Conservation (phyloP, 164 flowering plant species). For the Berberis vulgaris region DNA sequence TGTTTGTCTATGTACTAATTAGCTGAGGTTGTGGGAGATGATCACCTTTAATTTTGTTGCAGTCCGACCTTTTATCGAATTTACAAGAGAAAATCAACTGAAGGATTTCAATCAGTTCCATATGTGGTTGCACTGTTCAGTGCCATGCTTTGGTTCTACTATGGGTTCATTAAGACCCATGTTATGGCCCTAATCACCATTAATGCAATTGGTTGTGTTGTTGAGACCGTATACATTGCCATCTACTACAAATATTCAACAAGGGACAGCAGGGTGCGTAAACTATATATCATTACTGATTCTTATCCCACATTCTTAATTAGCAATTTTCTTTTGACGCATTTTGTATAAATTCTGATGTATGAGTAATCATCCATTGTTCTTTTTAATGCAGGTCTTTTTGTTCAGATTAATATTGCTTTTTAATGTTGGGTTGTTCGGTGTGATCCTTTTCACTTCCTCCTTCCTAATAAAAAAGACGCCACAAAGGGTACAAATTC, state of each 20-base stretch:
- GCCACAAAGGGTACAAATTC: slow-evolving; percentile 12
- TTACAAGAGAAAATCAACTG: slow-evolving; percentile 43
- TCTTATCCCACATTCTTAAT: too few relatives aligned
- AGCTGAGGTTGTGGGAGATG: too few relatives aligned
- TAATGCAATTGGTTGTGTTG: slow-evolving; percentile 37
- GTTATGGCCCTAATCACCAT: slow-evolving; percentile 38
- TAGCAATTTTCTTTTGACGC: slow-evolving; percentile 9
- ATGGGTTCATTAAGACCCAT: slow-evolving; percentile 33
- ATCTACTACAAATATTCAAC: slow-evolving; percentile 32
- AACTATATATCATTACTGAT: not conserved
- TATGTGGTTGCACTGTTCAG: slow-evolving; percentile 46
- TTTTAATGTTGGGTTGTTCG: slow-evolving; percentile 22
- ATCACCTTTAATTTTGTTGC: too few relatives aligned
- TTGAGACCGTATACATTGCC: slow-evolving; percentile 31
- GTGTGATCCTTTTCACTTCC: slow-evolving; percentile 17
- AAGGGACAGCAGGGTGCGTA: slow-evolving; percentile 27
- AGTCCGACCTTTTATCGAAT: slow-evolving; percentile 37
- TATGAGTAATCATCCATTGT: too few relatives aligned
- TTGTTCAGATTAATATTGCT: not conserved
- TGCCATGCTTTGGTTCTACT: slow-evolving; percentile 54
- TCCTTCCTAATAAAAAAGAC: slow-evolving; percentile 15
- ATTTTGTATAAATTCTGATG: slow-evolving; percentile 18
- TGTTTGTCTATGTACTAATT: too few relatives aligned
- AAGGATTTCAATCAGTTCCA: slow-evolving; percentile 49
- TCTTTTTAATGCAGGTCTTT: too few relatives aligned